Conservation (phyloP, 2,329 filamentous ascomycete species). For the Bretziella fagacearum region DNA sequence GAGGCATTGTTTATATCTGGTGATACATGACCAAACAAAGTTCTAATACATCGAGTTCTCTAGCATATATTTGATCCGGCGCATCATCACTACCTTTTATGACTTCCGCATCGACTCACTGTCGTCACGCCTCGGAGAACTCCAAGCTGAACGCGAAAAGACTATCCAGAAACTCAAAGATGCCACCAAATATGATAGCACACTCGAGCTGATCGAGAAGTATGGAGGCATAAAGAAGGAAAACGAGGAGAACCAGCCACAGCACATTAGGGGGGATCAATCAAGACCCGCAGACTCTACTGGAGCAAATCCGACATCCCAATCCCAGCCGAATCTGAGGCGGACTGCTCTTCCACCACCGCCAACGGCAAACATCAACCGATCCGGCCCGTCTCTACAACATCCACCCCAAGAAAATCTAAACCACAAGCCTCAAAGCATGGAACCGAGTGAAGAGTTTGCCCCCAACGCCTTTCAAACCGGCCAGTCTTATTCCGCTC, state of each 20-base stretch:
- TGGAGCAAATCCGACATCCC: not conserved
- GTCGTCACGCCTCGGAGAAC: constrained; percentile 50
- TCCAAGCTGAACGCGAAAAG: constrained; percentile 61
- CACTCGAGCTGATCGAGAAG: constrained; percentile 80
- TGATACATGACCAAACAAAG: not conserved
- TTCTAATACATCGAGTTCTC: not conserved
- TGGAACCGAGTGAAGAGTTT: constrained; percentile 39
- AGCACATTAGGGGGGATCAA: no score
- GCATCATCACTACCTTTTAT: constrained; percentile 51
- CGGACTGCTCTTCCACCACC: constrained; percentile 28
- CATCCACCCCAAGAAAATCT: constrained; percentile 18
- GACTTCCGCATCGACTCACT: constrained; percentile 62
- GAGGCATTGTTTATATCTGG: constrained; percentile 18
- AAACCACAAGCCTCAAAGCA: constrained; percentile 20
- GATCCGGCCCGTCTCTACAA: constrained; percentile 20
- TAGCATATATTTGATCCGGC: constrained; percentile 67
- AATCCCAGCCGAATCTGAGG: not conserved
- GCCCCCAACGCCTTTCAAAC: constrained; percentile 51
- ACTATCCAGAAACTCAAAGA: constrained; percentile 91
- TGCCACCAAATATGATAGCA: constrained; percentile 91
- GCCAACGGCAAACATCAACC: constrained; percentile 44
- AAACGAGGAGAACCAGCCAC: no score
- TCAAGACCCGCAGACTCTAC: not conserved
- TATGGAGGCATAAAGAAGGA: constrained; percentile 40
- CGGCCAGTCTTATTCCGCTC: constrained; percentile 15